These are phyloP conservation scores for Ophiostoma novo-ulmi DNA, from an alignment of 2,329 filamentous ascomycete species.

Conservation along the genomic window DNA sequence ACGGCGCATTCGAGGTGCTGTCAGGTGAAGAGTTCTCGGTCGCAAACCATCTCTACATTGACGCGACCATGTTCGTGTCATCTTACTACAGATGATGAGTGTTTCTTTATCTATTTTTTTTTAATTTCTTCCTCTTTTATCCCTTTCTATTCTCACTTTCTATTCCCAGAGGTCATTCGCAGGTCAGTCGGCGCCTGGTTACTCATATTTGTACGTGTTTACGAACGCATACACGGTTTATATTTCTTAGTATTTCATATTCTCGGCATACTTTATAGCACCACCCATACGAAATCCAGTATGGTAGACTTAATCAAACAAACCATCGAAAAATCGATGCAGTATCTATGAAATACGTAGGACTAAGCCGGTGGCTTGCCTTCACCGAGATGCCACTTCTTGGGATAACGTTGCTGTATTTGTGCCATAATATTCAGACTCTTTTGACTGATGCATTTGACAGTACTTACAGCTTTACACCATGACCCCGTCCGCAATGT, in stretches of 20 bases:
- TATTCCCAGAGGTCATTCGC: too few relatives aligned
- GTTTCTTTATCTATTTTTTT: neutral
- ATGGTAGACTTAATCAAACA: neutral
- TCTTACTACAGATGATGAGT: neutral
- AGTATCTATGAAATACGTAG: too few relatives aligned
- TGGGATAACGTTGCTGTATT: too few relatives aligned
- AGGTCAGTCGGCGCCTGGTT: too few relatives aligned
- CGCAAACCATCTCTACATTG: conserved; percentile 42
- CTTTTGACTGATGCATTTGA: neutral
- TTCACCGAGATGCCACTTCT: too few relatives aligned
- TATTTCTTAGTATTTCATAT: neutral
- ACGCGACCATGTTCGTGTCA: conserved; percentile 40
- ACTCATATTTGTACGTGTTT: neutral
- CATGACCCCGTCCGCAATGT: neutral
- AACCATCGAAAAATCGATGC: too few relatives aligned
- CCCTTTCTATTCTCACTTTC: too few relatives aligned
- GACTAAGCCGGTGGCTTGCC: neutral
- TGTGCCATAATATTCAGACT: neutral
- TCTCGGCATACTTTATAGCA: neutral
- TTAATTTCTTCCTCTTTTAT: neutral
- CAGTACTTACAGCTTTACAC: neutral
- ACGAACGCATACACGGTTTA: neutral
- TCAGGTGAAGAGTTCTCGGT: conserved; percentile 38
- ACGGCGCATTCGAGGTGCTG: conserved; percentile 43
- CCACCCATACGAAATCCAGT: neutral